Conservation (phyloP, 2,329 filamentous ascomycete species). For the Neospermospora avenae region DNA sequence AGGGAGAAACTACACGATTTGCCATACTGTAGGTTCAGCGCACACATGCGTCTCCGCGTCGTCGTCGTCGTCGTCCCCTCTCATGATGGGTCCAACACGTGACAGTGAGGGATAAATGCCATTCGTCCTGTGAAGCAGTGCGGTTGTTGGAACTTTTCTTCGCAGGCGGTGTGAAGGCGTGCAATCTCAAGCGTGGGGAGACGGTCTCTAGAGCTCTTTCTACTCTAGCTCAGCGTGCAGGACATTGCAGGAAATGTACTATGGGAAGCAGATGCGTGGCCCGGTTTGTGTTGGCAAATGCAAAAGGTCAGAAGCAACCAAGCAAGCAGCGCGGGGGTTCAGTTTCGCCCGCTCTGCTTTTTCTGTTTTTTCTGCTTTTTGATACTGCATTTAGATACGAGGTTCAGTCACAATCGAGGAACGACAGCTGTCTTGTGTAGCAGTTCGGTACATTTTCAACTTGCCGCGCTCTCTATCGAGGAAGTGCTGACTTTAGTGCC, state of each 20-base stretch:
- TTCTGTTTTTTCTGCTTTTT: background rate
- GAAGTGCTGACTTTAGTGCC: background rate
- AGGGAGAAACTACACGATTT: background rate
- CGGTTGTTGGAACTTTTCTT: background rate
- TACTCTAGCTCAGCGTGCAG: conserved; percentile 22
- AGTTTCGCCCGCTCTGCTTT: background rate
- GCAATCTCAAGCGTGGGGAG: conserved; percentile 19
- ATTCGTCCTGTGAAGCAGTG: conserved; percentile 12
- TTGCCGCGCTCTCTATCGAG: conserved; percentile 1
- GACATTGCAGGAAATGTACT: conserved; percentile 10
- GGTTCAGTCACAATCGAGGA: background rate
- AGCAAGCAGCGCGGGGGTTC: conserved; percentile 13
- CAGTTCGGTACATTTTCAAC: background rate
- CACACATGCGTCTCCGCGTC: background rate
- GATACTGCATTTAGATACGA: background rate
- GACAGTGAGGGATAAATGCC: conserved; percentile 19
- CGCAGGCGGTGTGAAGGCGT: conserved; percentile 25
- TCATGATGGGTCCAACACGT: conserved; percentile 5
- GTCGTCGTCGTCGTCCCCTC: background rate
- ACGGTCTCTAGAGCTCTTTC: background rate
- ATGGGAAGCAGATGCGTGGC: conserved; percentile 6
- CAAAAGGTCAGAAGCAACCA: background rate
- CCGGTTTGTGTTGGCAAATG: conserved; percentile 8
- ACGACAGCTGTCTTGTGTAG: background rate
- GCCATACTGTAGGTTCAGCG: background rate